Evolutionary conservation across 495 filamentous ascomycete species (phyloP).

Genomic region (Penicillium turbatum): DNA sequence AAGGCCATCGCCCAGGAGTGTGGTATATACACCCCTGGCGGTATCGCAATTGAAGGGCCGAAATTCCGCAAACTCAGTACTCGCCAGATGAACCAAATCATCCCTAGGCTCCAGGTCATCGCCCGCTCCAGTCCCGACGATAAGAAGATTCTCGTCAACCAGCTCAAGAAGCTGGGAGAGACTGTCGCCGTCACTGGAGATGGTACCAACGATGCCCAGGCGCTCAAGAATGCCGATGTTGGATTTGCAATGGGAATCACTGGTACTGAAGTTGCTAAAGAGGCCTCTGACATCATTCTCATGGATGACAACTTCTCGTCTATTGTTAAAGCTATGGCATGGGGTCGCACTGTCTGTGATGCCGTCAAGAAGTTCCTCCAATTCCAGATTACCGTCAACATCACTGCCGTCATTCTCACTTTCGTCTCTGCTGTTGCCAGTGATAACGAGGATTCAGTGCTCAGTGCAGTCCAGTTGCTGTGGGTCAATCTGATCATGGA

Average conservation of each 20-base stretch:
- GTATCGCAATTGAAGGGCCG: slow-evolving; percentile 79
- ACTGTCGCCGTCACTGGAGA: slow-evolving; percentile 93
- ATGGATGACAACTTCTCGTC: slow-evolving; percentile 94
- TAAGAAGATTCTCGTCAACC: slow-evolving; percentile 74
- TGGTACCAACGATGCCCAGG: slow-evolving; percentile 88
- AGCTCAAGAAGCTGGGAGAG: slow-evolving; percentile 78
- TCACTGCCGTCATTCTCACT: slow-evolving; percentile 79
- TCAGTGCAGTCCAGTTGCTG: slow-evolving; percentile 80
- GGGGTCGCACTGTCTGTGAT: slow-evolving; percentile 87
- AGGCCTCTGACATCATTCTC: slow-evolving; percentile 88
- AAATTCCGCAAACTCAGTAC: slow-evolving; percentile 67
- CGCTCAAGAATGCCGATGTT: slow-evolving; percentile 81
- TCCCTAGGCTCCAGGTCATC: slow-evolving; percentile 77
- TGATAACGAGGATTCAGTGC: slow-evolving; percentile 60
- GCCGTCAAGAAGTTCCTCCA: slow-evolving; percentile 88
- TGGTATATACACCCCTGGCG: slow-evolving; percentile 71
- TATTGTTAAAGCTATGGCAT: slow-evolving; percentile 82
- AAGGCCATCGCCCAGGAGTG: slow-evolving; percentile 80
- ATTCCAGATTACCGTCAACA: slow-evolving; percentile 91
- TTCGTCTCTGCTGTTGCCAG: slow-evolving; percentile 76
- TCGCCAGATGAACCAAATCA: slow-evolving; percentile 61
- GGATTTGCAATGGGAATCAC: slow-evolving; percentile 91
- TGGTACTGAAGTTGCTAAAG: slow-evolving; percentile 89
- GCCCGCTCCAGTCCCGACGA: slow-evolving; percentile 82
- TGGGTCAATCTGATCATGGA: slow-evolving; percentile 97